Conservation (phyloP, 2,329 filamentous ascomycete genomes). For the Thielaviopsis euricoi region DNA sequence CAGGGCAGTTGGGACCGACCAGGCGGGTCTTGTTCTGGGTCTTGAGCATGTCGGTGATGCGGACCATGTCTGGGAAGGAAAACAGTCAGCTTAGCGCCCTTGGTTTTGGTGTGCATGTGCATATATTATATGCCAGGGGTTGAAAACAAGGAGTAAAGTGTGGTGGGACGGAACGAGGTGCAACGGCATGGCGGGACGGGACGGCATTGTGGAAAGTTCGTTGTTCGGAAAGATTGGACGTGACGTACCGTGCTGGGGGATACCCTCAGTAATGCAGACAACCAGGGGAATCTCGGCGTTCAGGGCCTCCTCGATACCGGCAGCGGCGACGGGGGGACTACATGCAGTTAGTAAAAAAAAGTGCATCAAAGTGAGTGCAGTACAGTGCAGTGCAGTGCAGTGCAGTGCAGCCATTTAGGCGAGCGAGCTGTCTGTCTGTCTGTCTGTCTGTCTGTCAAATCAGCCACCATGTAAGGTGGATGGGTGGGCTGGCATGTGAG, state of each 20-base stretch:
- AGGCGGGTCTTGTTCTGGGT: slow-evolving; percentile 93
- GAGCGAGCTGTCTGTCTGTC: background rate
- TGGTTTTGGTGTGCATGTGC: background rate
- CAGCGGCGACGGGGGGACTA: slow-evolving; percentile 79
- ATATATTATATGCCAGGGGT: background rate
- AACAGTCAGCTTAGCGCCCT: background rate
- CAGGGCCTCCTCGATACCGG: slow-evolving; percentile 93
- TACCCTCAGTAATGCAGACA: slow-evolving; percentile 96
- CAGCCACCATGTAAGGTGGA: slow-evolving; percentile 4
- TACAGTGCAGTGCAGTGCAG: background rate
- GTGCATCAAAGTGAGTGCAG: too few species aligned
- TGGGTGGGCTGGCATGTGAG: background rate
- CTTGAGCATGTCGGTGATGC: slow-evolving; percentile 96
- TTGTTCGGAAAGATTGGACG: background rate
- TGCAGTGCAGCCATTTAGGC: too few species aligned
- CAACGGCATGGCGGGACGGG: background rate
- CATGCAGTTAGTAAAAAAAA: background rate
- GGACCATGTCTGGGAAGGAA: slow-evolving; percentile 67
- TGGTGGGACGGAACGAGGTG: background rate
- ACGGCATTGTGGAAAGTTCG: slow-evolving; percentile 4
- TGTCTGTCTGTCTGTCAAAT: too few species aligned
- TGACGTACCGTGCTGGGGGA: slow-evolving; percentile 77
- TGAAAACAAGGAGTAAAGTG: slow-evolving; percentile 9
- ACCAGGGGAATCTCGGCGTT: slow-evolving; percentile 83
- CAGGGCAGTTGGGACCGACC: slow-evolving; percentile 94